These are phyloP conservation scores for Paramecium caudatum DNA, from an alignment of 73 alveolate genomes.

Conservation along the genomic window DNA sequence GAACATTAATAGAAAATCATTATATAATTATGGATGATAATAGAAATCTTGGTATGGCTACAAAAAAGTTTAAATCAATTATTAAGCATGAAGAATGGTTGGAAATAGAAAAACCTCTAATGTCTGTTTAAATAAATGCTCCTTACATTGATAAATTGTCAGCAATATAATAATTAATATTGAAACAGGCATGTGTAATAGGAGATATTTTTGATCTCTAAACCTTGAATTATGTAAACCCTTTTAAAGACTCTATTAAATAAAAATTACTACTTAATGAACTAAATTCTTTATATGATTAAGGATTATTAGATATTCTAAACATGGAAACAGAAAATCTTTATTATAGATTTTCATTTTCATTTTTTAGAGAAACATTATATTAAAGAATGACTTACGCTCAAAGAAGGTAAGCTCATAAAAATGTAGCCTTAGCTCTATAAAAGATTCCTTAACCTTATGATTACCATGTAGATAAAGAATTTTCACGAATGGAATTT, in stretches of 20 bases:
- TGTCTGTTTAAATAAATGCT: conserved; percentile 23
- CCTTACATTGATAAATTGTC: conserved; percentile 35
- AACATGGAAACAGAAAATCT: conserved; percentile 28
- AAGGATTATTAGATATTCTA: conserved; percentile 26
- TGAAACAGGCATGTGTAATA: conserved; percentile 49
- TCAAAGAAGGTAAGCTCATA: conserved; percentile 56
- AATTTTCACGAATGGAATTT: not conserved
- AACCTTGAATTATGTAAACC: conserved; percentile 35
- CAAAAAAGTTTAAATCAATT: not conserved
- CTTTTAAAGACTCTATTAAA: conserved; percentile 47
- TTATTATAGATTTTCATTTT: conserved; percentile 25
- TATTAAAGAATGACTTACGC: conserved; percentile 63
- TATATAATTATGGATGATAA: conserved; percentile 4
- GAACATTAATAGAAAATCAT: not conserved
- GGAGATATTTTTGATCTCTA: conserved; percentile 65
- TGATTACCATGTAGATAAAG: conserved; percentile 50
- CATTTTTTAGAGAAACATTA: conserved; percentile 50
- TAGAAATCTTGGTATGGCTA: conserved; percentile 33
- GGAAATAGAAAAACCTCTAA: conserved; percentile 5
- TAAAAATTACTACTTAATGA: not conserved
- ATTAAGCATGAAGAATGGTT: conserved; percentile 58
- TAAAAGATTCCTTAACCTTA: conserved; percentile 49
- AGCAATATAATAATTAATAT: not conserved
- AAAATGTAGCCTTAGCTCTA: conserved; percentile 62
- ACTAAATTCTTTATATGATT: not conserved